Evolutionary conservation across 1,284 basidiomycete species (phyloP).

Genomic region (Hymenochaete sp.): DNA sequence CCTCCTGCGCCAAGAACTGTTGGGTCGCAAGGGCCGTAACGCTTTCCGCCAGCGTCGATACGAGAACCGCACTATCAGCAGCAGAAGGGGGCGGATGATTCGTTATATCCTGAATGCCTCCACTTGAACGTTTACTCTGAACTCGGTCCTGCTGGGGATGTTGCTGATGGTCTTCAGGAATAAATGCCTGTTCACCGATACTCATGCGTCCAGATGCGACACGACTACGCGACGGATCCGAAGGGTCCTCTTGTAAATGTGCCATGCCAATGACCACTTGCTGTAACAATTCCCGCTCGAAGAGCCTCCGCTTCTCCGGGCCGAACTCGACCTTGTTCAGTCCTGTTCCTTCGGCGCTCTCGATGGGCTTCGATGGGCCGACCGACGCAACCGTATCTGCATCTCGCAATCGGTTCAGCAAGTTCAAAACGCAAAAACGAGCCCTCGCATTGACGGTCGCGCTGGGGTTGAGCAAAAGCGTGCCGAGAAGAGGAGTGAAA

Average conservation of each 20-base stretch:
- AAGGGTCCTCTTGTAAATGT: slow-evolving; percentile 38
- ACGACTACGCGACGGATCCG: slow-evolving; percentile 25
- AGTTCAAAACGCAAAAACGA: slow-evolving; percentile 69
- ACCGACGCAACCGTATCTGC: slow-evolving; percentile 34
- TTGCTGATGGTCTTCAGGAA: too few relatives aligned
- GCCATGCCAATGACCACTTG: slow-evolving; percentile 87
- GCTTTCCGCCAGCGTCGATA: slow-evolving; percentile 10
- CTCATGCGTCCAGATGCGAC: slow-evolving; percentile 25
- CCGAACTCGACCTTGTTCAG: slow-evolving; percentile 41
- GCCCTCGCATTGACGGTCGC: slow-evolving; percentile 65
- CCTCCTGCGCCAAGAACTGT: slow-evolving; percentile 15
- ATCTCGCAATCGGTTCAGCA: slow-evolving; percentile 57
- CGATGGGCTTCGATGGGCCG: too few relatives aligned
- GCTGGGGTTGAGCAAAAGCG: slow-evolving; percentile 78
- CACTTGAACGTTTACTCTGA: not conserved
- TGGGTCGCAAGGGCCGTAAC: slow-evolving; percentile 8
- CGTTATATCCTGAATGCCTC: not conserved
- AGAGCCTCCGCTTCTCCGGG: slow-evolving; percentile 45
- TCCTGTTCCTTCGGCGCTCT: too few relatives aligned
- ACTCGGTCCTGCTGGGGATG: too few relatives aligned
- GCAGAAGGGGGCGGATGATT: slow-evolving; percentile 13
- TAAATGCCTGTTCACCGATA: not conserved
- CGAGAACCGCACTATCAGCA: slow-evolving; percentile 10
- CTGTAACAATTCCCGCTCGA: slow-evolving; percentile 73
- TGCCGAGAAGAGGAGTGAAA: slow-evolving; percentile 89